Conservation (phyloP, 139 green algal species). For the Chlorella ohadii region DNA sequence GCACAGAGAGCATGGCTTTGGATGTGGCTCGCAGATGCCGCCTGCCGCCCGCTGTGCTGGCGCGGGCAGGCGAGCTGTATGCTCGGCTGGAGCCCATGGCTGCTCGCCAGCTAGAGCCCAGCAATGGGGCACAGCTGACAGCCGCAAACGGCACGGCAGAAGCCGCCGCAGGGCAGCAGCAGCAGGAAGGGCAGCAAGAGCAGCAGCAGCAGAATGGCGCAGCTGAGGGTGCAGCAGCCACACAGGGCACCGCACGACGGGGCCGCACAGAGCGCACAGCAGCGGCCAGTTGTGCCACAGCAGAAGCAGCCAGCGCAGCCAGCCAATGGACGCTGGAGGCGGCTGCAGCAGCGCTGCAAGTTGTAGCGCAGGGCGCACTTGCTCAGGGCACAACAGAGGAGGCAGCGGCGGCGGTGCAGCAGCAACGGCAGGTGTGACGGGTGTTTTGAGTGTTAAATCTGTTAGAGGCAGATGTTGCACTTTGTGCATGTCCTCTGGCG, state of each 20-base stretch:
- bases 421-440: neutral
- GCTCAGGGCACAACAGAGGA: neutral
- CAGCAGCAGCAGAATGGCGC: neutral
- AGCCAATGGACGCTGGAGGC: slow-evolving; percentile 6
- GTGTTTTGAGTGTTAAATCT: no score
- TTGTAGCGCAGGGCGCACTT: slow-evolving; percentile 9
- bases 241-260: neutral
- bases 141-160: neutral
- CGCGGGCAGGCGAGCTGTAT: slow-evolving; percentile 47
- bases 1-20: slow-evolving; percentile 67
- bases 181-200: neutral
- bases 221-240: neutral
- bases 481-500: no score
- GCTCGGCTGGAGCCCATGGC: slow-evolving; percentile 15
- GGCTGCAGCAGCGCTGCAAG: neutral
- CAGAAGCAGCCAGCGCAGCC: neutral
- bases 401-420: no score
- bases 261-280: neutral
- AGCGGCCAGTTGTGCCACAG: neutral
- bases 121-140: neutral
- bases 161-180: neutral
- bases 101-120: neutral
- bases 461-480: no score
- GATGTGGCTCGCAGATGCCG: slow-evolving; percentile 56
- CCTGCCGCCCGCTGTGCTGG: slow-evolving; percentile 42